phyloP scores from a whole-genome alignment of 2,329 filamentous ascomycete species.

The Coniochaeta sp. region DNA sequence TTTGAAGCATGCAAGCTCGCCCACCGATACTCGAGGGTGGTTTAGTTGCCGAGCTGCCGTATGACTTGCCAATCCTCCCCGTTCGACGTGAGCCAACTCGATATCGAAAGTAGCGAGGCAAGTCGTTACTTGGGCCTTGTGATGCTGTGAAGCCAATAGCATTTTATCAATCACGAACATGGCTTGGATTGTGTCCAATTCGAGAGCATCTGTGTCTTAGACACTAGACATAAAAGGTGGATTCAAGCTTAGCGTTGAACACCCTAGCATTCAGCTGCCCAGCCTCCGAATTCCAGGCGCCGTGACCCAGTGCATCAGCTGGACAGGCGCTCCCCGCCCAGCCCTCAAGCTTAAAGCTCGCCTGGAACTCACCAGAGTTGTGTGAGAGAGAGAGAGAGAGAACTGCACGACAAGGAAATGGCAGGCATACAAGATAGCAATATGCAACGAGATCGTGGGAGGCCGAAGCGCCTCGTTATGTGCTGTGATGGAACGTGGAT shows the following conservation, averaged over 20 bases:
- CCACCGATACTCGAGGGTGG: no score
- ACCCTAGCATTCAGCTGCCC: background rate
- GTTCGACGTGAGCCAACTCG: background rate
- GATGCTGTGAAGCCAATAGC: background rate
- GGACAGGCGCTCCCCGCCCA: background rate
- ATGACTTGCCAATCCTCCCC: background rate
- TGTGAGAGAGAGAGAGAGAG: no score
- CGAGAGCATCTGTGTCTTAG: background rate
- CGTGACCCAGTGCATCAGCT: background rate
- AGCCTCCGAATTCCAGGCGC: background rate
- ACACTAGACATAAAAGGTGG: no score
- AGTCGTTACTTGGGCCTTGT: background rate
- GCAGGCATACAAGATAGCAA: background rate
- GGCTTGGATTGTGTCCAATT: background rate
- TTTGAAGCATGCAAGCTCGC: no score
- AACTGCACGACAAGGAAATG: background rate
- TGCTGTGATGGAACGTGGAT: slow-evolving; percentile 27
- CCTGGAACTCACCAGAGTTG: background rate
- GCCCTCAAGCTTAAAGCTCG: background rate
- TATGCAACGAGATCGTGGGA: background rate
- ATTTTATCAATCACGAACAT: background rate
- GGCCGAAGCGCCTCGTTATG: slow-evolving; percentile 19
- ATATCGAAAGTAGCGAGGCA: background rate
- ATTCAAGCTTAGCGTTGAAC: background rate
- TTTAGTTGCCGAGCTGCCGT: no score